Conservation (phyloP, 768 basidiomycete species). For the Fomitopsis serialis region DNA sequence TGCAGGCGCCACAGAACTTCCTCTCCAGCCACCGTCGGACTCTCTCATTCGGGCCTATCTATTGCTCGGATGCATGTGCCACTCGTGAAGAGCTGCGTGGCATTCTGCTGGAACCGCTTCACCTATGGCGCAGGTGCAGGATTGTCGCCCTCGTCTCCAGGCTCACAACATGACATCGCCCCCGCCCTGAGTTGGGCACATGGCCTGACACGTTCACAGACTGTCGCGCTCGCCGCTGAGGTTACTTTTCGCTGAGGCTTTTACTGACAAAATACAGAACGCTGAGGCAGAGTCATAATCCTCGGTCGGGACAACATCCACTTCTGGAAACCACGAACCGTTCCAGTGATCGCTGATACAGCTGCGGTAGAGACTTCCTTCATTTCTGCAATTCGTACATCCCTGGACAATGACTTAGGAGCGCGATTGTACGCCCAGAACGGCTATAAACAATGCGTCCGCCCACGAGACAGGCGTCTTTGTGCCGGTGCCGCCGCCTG, state of each 20-base stretch:
- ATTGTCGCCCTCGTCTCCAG: too few relatives aligned
- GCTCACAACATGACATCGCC: too few relatives aligned
- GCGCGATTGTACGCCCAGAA: not conserved
- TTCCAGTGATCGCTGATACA: not conserved
- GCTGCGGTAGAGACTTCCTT: not conserved
- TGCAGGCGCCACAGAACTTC: not conserved
- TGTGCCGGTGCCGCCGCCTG: not conserved
- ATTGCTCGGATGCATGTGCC: not conserved
- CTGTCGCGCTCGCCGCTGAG: too few relatives aligned
- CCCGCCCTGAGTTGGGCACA: too few relatives aligned
- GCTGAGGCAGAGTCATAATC: too few relatives aligned
- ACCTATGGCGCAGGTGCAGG: too few relatives aligned
- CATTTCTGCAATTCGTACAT: constrained; percentile 1
- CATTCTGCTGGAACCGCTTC: not conserved
- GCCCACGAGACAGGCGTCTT: not conserved
- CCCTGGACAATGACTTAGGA: not conserved
- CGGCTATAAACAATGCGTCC: not conserved
- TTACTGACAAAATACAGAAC: too few relatives aligned
- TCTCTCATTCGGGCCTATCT: not conserved
- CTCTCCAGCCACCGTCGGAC: not conserved
- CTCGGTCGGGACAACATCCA: not conserved
- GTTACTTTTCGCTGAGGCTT: too few relatives aligned
- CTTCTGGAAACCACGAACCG: not conserved
- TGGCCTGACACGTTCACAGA: too few relatives aligned
- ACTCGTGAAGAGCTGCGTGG: not conserved